Evolutionary conservation across 352 stramenopile genomes (phyloP), one percentile per base, ranked within the genome.

Genomic region (Globisporangium irregulare): DNA sequence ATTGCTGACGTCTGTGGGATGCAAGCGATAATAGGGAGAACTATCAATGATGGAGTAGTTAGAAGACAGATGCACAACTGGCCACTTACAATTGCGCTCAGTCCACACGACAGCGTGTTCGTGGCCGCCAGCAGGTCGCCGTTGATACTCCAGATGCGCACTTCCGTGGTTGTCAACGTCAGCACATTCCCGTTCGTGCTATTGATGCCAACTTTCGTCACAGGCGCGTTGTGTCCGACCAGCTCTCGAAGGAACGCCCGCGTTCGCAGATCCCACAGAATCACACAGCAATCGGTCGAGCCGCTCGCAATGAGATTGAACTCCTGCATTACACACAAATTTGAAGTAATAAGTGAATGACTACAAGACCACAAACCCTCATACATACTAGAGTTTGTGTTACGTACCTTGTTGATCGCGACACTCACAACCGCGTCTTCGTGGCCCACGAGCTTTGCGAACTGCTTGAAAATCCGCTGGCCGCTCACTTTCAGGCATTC

Each of bases 101-200:
- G 74, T 4, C 84, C 82, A 29, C 87, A 78, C 1, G 66, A 20
- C 59, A 73, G 41, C 10, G 81, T 62, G 10, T 62, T 80, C 1
- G 79, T 84, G n/a, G 74, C 76, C 6, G 84, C 84, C 5, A 94
- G 69, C 7, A 94, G 69, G 58, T 94, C 86, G 0, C 86, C 86
- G 29, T 94, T 94, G 56, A 94, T 85, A 66, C 84, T 92, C 86
- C 86, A 94, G 2, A 92, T 50, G 3, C 86, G 83, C 7, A 94
- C 15, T 55, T 94, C 84, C 0, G 70, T 68, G 4, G 62, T 56
- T 4, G 86, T 87, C 4, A 75, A 68, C 2, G 86, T 89, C 14
- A 91, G 20, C 5, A 94, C 50, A 64, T 91, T 91, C 5, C 80
- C 84, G 55, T 83, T 92, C 3, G 85, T 71, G 20, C 79, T 73